These are phyloP conservation scores for Nakaseomyces uthaithaninus DNA, from an alignment of 1,139 yeast genomes.

Conservation along the genomic window DNA sequence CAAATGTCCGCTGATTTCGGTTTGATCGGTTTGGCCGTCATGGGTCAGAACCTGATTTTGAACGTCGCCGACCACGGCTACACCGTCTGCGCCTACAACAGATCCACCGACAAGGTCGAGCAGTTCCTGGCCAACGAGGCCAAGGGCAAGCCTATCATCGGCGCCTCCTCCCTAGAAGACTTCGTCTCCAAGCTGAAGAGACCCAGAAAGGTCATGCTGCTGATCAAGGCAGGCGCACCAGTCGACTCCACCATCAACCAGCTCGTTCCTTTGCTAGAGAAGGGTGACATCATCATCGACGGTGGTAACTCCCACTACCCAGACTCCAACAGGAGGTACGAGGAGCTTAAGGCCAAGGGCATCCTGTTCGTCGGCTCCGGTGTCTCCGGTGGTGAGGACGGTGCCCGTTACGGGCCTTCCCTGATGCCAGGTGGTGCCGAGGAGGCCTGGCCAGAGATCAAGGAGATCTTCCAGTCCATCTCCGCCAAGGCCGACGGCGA, in stretches of 20 bases:
- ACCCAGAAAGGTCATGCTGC: constrained; percentile 90
- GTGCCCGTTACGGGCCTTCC: constrained; percentile 99
- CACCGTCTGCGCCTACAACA: constrained; percentile 97
- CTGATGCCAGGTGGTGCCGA: constrained; percentile 99
- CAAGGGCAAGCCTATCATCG: constrained; percentile 89
- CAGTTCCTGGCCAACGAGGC: constrained; percentile 91
- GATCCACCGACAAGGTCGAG: constrained; percentile 93
- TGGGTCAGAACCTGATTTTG: constrained; percentile 98
- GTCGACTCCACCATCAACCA: constrained; percentile 88
- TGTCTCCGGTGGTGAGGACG: constrained; percentile 99
- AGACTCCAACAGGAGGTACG: constrained; percentile 95
- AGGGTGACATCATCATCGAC: constrained; percentile 97
- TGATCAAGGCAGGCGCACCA: constrained; percentile 95
- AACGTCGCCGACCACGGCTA: constrained; percentile 98
- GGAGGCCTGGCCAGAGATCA: constrained; percentile 98
- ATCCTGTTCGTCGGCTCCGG: constrained; percentile 95
- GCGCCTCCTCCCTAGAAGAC: constrained; percentile 90
- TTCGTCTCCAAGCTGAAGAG: constrained; percentile 82
- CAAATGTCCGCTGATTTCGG: constrained; percentile 77
- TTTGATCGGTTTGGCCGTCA: constrained; percentile 98
- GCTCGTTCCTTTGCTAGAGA: constrained; percentile 82
- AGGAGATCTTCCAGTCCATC: constrained; percentile 91
- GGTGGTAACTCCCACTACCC: constrained; percentile 99
- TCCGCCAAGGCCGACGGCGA: constrained; percentile 96
- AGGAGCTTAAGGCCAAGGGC: constrained; percentile 78